A percentile compares a stretch with the other conserved stretches of the same genome.
phyloP scores from a whole-genome alignment of 2,329 filamentous ascomycete genomes.

The Stagonosporopsis cucurbitacearum region DNA sequence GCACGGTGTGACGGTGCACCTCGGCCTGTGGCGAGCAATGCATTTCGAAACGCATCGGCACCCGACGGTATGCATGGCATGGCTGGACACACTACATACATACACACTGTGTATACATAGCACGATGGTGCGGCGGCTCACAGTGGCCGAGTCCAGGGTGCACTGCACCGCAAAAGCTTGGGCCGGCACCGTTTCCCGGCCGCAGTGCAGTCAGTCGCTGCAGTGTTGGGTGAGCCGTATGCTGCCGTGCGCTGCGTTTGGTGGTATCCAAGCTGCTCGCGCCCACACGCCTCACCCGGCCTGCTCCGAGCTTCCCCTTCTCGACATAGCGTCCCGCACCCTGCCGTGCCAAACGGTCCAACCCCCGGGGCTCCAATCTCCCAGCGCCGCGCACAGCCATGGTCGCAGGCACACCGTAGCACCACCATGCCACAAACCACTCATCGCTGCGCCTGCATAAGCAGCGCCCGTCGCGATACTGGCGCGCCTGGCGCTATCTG shows the following conservation, averaged over 20 bases:
- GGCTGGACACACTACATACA: no score
- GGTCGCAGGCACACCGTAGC: slow-evolving; percentile 1
- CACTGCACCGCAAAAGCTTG: slow-evolving; percentile 5
- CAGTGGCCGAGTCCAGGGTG: slow-evolving; percentile 2
- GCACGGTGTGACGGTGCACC: slow-evolving; percentile 2
- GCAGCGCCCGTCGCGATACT: slow-evolving; percentile 3
- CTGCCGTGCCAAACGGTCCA: slow-evolving; percentile 10
- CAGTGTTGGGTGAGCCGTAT: no score
- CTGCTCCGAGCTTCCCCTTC: not conserved
- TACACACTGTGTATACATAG: not conserved
- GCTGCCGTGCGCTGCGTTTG: slow-evolving; percentile 7
- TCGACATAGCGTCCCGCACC: slow-evolving; percentile 1
- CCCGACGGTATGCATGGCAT: slow-evolving; percentile 9
- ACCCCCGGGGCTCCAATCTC: no score
- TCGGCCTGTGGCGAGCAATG: not conserved
- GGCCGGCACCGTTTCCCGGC: slow-evolving; percentile 6
- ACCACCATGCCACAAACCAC: no score
- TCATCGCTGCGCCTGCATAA: slow-evolving; percentile 14
- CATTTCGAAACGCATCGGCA: slow-evolving; percentile 4
- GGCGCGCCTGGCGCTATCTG: no score
- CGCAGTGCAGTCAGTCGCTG: no score
- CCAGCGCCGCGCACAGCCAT: slow-evolving; percentile 9
- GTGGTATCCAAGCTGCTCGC: slow-evolving; percentile 7
- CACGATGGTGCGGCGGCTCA: not conserved
- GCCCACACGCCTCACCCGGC: slow-evolving; percentile 2